A percentile compares a stretch with the other conserved stretches of the same genome.
Conservation (phyloP, 331 rosid species). For the Cydonia oblonga region DNA sequence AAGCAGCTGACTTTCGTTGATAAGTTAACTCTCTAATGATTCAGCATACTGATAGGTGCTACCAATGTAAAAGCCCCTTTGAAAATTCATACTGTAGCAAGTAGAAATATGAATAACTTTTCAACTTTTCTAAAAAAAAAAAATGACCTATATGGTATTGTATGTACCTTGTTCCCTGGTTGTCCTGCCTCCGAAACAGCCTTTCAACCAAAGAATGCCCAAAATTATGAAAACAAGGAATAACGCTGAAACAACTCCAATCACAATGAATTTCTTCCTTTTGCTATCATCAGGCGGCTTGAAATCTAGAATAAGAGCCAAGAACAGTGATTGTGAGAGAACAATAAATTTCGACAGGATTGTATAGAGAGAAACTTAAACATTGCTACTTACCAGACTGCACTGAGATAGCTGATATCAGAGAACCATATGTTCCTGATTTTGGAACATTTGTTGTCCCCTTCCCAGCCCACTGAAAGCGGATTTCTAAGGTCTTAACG, state of each 20-base stretch:
- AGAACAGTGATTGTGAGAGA: too few relatives aligned
- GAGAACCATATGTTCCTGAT: constrained; percentile 21
- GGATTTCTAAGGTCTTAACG: constrained; percentile 9
- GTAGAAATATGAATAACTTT: too few relatives aligned
- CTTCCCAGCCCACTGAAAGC: constrained; percentile 21
- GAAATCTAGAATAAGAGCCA: not conserved
- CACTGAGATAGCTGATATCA: constrained; percentile 23
- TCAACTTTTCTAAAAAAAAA: too few relatives aligned
- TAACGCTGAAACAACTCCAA: not conserved
- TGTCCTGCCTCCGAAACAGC: not conserved
- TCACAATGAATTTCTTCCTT: not conserved
- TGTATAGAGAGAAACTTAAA: too few relatives aligned
- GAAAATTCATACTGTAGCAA: too few relatives aligned
- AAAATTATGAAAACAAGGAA: not conserved
- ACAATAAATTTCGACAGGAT: too few relatives aligned
- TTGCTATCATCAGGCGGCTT: not conserved
- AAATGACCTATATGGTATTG: too few relatives aligned
- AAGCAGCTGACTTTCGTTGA: too few relatives aligned
- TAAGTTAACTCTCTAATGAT: too few relatives aligned
- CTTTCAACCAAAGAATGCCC: constrained; percentile 2
- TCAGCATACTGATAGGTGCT: too few relatives aligned
- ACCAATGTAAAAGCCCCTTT: too few relatives aligned
- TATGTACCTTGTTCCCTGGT: not conserved
- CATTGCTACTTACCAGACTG: constrained; percentile 19
- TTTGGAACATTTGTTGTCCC: constrained; percentile 20